Evolutionary conservation across 805 yeast species (phyloP), one percentile per base, ranked within the genome.

Genomic region (Metschnikowia drakensbergensis): DNA sequence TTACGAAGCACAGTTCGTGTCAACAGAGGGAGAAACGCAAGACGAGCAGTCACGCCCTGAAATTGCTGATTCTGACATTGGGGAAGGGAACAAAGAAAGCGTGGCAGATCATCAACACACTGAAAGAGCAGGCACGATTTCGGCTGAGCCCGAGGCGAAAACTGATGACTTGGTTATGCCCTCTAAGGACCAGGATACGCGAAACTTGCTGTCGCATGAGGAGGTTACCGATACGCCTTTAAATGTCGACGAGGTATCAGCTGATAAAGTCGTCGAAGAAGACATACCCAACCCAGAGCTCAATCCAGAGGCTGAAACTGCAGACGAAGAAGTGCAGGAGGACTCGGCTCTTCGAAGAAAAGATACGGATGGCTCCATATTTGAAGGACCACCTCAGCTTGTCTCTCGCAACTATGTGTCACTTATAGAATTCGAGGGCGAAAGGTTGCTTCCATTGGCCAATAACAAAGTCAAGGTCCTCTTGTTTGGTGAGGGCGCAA

Each of bases 371-470:
- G 56, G 60, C 7, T 63, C 60, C 27, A 51, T 71, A 0, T 81
- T 74, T 56, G 84, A 83, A 62, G 96, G 96, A 0, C 96, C 96
- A 1, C 64, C 71, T 2, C 89, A 83, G 58, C 73, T 73, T 46
- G 81, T 84, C 2, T 73, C 81, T 1, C 72, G 79, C 32, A 81
- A 83, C 55, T 69, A 69, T 36, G 63, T 88, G 0, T 72, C 79
- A 1, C 68, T 86, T 39, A 73, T 81, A 50, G 78, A 77, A 33
- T 80, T 81, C 54, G 65, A 66, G 22, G 66, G 63, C 25, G 66
- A 67, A 2, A 59, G 65, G 6, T 58, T 61, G 26, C 52, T 53
- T 34, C 48, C 50, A 5, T 55, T 70, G 5, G 58, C 58, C 33
- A 62, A 60, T n/a, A 33, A 47, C 10, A 61, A 59, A 26, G 59